Conservation (phyloP, 495 filamentous ascomycete species). For the Coniosporium apollinis region DNA sequence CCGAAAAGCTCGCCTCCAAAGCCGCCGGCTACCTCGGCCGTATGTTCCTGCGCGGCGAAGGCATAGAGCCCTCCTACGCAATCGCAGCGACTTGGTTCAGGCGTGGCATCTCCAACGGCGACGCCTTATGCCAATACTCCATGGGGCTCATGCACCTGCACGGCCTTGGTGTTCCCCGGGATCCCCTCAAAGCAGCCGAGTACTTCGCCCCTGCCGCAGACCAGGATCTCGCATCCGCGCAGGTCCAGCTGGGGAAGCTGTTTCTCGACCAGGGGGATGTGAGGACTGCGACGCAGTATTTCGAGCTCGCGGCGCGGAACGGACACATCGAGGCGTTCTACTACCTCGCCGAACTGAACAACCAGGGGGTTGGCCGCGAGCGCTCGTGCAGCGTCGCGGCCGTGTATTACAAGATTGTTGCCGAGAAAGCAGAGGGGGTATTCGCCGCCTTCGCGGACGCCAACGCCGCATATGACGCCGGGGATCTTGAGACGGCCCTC, state of each 20-base stretch:
- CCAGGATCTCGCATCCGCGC: constrained; percentile 66
- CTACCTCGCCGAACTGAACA: constrained; percentile 80
- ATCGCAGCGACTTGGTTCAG: constrained; percentile 75
- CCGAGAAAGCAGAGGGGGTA: constrained; percentile 72
- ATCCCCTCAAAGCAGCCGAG: constrained; percentile 57
- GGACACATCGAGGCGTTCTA: constrained; percentile 88
- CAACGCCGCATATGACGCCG: constrained; percentile 65
- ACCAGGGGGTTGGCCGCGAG: constrained; percentile 65
- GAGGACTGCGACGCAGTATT: constrained; percentile 62
- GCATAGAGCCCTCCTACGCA: constrained; percentile 60
- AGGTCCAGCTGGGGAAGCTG: constrained; percentile 68
- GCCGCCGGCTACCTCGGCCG: constrained; percentile 80
- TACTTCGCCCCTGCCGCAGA: constrained; percentile 70
- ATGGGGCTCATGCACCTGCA: constrained; percentile 76
- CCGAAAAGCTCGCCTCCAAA: constrained; percentile 76
- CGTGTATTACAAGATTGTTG: constrained; percentile 86
- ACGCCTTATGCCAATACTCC: constrained; percentile 72
- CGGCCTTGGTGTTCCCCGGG: constrained; percentile 62
- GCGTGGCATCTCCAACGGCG: constrained; percentile 60
- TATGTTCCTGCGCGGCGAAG: constrained; percentile 89
- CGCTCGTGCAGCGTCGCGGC: constrained; percentile 66
- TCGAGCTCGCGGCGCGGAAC: constrained; percentile 81
- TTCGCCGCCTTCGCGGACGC: constrained; percentile 77
- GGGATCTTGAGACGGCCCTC: constrained; percentile 74
- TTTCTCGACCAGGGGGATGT: constrained; percentile 83